Evolutionary conservation across 2,329 filamentous ascomycete genomes (phyloP).

Genomic region (Zasmidium cellare): DNA sequence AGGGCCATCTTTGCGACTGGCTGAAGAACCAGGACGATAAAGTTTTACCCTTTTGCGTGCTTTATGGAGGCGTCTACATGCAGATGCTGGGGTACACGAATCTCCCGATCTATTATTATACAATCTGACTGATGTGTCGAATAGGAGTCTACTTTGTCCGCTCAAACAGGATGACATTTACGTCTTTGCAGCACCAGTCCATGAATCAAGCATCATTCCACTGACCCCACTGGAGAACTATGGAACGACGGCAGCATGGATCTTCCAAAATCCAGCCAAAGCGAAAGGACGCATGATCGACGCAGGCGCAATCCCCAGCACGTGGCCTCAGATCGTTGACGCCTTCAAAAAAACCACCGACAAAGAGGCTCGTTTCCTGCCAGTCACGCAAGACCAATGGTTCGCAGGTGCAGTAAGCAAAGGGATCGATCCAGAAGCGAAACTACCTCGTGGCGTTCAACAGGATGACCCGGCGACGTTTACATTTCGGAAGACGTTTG

Average conservation of each 20-base stretch:
- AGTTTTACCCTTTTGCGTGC: neutral
- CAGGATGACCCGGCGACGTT: neutral
- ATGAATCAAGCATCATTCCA: neutral
- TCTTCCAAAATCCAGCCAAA: neutral
- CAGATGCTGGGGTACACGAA: neutral
- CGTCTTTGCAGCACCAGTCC: constrained; percentile 3
- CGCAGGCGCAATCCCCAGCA: constrained; percentile 1
- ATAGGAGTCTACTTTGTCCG: neutral
- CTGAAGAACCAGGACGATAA: neutral
- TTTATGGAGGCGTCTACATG: constrained; percentile 2
- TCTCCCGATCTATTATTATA: neutral
- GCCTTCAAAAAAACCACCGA: neutral
- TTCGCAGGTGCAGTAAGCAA: neutral
- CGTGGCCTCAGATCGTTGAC: constrained; percentile 1
- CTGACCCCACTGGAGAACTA: constrained; percentile 4
- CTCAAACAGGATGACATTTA: neutral
- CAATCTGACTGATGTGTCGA: no score
- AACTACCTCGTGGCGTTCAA: neutral
- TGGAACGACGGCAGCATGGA: neutral
- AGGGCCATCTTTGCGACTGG: neutral
- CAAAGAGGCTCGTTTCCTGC: neutral
- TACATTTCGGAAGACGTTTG: constrained; percentile 2
- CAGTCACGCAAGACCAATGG: neutral
- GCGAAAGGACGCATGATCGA: neutral
- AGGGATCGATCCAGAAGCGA: neutral